Percentiles rank a stretch among this genome's conserved stretches.
Evolutionary conservation across 169 alveolate species (phyloP).

Genomic region (Plasmodium vivax): DNA sequence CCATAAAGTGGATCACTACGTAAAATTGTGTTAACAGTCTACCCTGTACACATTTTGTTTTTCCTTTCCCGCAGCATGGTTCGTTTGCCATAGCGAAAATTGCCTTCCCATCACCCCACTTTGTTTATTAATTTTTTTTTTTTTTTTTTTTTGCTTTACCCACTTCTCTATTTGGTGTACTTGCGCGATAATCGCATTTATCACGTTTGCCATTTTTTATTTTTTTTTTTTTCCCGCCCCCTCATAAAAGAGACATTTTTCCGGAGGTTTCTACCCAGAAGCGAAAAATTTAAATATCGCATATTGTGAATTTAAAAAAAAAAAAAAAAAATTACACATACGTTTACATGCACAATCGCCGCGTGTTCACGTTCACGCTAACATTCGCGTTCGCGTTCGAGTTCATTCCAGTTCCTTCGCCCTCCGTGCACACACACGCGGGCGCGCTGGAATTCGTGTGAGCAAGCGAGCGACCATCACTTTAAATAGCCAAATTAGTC

Average conservation of each 20-base stretch:
- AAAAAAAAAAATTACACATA: neutral
- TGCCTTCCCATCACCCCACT: neutral
- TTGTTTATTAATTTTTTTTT: neutral
- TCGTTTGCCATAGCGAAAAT: neutral
- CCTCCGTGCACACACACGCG: neutral
- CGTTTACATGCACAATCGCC: neutral
- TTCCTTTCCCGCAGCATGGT: neutral
- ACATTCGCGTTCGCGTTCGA: too few species aligned
- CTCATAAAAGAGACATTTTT: slow-evolving; percentile 16
- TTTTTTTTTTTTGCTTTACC: neutral
- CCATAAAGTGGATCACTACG: neutral
- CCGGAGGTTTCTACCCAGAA: neutral
- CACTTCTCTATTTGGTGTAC: neutral
- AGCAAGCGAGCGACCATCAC: neutral
- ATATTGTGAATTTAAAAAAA: slow-evolving; percentile 10
- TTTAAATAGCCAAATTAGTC: neutral
- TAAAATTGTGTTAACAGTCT: neutral
- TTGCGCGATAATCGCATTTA: neutral
- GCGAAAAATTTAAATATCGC: neutral
- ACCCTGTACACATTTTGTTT: neutral
- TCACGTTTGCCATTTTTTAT: neutral
- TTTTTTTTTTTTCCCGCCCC: neutral
- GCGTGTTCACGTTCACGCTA: too few species aligned
- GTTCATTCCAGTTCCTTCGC: neutral
- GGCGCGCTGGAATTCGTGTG: neutral